Evolutionary conservation across 129 eudicot genomes (phyloP), one percentile per base, ranked within the genome.

Genomic region (Centella asiatica): DNA sequence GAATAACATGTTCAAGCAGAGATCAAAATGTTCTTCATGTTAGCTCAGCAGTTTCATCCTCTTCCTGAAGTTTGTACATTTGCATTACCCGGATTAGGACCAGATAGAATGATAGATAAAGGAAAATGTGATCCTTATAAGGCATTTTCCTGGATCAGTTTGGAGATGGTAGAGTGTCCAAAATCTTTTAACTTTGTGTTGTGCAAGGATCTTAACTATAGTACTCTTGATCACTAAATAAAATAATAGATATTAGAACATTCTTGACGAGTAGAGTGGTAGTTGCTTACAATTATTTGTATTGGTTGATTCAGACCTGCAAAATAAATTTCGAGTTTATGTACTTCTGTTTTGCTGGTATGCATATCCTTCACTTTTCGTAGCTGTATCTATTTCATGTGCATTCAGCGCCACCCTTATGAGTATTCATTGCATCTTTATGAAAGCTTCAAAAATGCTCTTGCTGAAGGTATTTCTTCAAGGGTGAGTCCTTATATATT

Each of bases 311-410:
- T 9, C 61, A 8, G 32, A 26, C 22, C 20, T n/a, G 22, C 36
- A 22, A 26, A 36, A 28, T 31, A 29, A 5, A 27, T 19, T 64
- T 47, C 47, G 19, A 1, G 10, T 18, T 49, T 65, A 18, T 44
- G 15, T 56, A 31, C 25, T 53, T 33, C 56, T 71, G 34, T 45
- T 50, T 22, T 46, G 3, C 9, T 49, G 44, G 44, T 49, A 47
- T 62, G 5, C 31, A 26, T 52, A 48, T 76, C 75, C 76, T 79
- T 78, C 42, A 72, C 85, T 57, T 61, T 46, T 51, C 33, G 14
- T 70, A 83, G 89, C 70, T 79, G 89, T 71, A 79, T 79, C 66
- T 83, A 83, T 51, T 44, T 40, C 64, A 72, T 79, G 89, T 83
- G 80, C 27, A 71, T 67, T 61, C 85, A 81, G 50, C 68, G 31